Evolutionary conservation across 345 rosid species (phyloP).

Genomic region (Populus euphratica): DNA sequence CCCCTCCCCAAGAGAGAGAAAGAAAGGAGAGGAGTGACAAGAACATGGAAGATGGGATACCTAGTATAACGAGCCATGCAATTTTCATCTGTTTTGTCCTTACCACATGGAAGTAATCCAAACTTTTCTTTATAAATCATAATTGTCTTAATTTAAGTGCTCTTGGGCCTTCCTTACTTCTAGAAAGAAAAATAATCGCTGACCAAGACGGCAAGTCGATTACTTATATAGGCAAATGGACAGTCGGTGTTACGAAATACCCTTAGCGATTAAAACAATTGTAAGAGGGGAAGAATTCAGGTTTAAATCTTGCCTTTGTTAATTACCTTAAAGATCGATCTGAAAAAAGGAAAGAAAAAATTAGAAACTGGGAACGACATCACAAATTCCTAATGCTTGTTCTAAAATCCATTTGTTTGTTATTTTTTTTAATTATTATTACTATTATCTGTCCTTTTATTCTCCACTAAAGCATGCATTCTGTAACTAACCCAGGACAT

Average conservation of each 20-base stretch:
- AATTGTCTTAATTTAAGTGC: neutral
- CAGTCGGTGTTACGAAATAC: neutral
- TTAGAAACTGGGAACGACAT: neutral
- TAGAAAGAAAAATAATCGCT: too few relatives aligned
- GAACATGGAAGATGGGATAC: neutral
- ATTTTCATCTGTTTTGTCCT: conserved; percentile 9
- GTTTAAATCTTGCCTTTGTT: neutral
- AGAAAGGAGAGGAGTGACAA: neutral
- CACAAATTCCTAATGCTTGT: neutral
- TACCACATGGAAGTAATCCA: neutral
- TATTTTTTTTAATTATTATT: neutral
- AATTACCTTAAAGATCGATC: neutral
- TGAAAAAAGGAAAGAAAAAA: neutral
- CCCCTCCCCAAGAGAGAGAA: neutral
- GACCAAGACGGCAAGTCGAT: neutral
- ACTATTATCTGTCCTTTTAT: neutral
- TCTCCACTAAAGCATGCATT: neutral
- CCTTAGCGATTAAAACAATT: neutral
- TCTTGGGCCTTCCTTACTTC: neutral
- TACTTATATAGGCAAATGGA: neutral
- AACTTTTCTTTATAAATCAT: neutral
- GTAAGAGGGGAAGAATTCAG: neutral
- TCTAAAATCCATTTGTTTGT: neutral
- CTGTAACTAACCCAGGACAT: neutral
- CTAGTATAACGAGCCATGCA: neutral